A percentile compares a stretch with the other conserved stretches of the same genome.
Evolutionary conservation across 2,329 filamentous ascomycete genomes (phyloP).

Genomic region (Fusarium sp.): DNA sequence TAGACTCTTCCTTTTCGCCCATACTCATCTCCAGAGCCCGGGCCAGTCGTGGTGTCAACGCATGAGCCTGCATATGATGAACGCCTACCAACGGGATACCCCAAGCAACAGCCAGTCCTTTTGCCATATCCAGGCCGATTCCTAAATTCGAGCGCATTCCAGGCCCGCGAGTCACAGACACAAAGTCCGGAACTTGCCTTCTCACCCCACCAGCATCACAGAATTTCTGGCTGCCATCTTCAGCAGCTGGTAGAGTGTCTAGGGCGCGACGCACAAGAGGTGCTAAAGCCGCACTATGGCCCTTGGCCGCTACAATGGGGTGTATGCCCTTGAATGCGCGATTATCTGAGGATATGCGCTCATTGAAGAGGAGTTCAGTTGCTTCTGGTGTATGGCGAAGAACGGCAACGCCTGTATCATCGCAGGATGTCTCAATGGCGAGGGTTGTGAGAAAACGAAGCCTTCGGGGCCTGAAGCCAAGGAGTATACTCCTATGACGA

Average conservation of each 20-base stretch:
- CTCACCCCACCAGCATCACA: constrained; percentile 35
- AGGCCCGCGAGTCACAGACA: constrained; percentile 90
- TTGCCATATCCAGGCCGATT: constrained; percentile 84
- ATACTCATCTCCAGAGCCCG: constrained; percentile 63
- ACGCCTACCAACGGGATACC: constrained; percentile 84
- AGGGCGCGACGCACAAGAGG: constrained; percentile 75
- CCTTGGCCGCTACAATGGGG: constrained; percentile 78
- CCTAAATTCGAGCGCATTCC: constrained; percentile 86
- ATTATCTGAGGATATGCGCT: constrained; percentile 85
- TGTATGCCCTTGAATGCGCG: constrained; percentile 81
- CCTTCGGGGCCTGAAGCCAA: neutral
- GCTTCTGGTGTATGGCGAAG: constrained; percentile 66
- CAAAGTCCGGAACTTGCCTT: constrained; percentile 75
- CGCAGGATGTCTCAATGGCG: constrained; percentile 87
- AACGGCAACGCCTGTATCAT: constrained; percentile 91
- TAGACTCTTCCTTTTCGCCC: constrained; percentile 11
- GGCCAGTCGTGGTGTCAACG: constrained; percentile 85
- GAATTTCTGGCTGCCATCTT: neutral
- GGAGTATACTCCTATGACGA: neutral
- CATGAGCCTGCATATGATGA: constrained; percentile 98
- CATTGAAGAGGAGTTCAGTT: constrained; percentile 79
- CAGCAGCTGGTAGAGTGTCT: constrained; percentile 57
- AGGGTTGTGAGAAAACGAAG: constrained; percentile 64
- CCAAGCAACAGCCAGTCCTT: constrained; percentile 88
- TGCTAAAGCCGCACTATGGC: constrained; percentile 79